Evolutionary conservation across 176 grass and related monocot genomes (phyloP).

Genomic region (Rhynchospora tenuis): DNA sequence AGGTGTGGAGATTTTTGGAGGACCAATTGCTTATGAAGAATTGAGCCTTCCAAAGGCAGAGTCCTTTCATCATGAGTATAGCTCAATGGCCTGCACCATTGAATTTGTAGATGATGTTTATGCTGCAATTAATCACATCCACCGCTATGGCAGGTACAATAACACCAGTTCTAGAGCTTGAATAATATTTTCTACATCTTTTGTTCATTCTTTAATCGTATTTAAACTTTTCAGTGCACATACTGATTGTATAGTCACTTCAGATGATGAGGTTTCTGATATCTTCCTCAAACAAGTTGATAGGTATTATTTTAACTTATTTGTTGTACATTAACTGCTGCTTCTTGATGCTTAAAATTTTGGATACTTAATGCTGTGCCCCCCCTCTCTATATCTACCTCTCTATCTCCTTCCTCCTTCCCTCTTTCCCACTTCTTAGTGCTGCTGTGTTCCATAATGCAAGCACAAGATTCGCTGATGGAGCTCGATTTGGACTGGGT

Average conservation of each 20-base stretch:
- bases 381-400: background rate
- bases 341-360: background rate
- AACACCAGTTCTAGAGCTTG: background rate
- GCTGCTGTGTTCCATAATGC: conserved; percentile 93
- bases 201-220: conserved; percentile 8
- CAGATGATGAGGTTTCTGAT: conserved; percentile 57
- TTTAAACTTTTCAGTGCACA: conserved; percentile 52
- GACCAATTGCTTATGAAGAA: conserved; percentile 45
- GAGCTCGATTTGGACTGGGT: conserved; percentile 96
- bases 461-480: conserved; percentile 90
- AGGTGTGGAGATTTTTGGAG: conserved; percentile 80
- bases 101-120: conserved; percentile 88
- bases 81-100: conserved; percentile 71
- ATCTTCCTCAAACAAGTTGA: conserved; percentile 77
- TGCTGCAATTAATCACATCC: conserved; percentile 85
- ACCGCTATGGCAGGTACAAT: conserved; percentile 76
- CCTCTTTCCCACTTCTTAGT: conserved; percentile 25
- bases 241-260: conserved; percentile 81
- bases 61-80: conserved; percentile 82
- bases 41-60: conserved; percentile 47
- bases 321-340: conserved; percentile 2
- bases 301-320: conserved; percentile 42
- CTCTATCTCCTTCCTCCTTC: background rate
- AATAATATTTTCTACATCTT: background rate
- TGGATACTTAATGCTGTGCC: background rate